Evolutionary conservation across 495 filamentous ascomycete species (phyloP), one percentile per base, ranked within the genome.

Genomic region (Annulohypoxylon maeteangense): DNA sequence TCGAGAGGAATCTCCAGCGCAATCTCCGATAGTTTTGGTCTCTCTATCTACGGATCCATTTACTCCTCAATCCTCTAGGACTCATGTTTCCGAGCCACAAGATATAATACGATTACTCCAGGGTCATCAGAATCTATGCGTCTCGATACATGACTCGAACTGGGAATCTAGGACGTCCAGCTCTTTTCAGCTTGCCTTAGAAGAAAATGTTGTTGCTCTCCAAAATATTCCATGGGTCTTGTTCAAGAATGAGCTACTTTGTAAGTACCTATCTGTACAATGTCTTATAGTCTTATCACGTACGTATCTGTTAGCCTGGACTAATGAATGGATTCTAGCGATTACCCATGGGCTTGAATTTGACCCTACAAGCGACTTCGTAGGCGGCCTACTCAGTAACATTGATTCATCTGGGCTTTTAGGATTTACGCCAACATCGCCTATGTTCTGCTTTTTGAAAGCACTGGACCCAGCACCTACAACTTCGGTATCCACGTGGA

Each of bases 161-260:
- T 5, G 3, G 5, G 20, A 36, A 8, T 14, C 36, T 12, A 25
- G 14, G 4, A 25, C 27, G 3, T 4, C 11, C 6, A 11, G 18
- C 5, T 7, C 14, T 23, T 36, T 67, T 1, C 31, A 54, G 22
- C 2, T 18, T n/a, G 55, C 47, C 44, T 32, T 58, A 36, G 27
- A 22, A 34, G 18, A 27, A 7, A 31, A 61, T 20, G 4, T 6
- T 5, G 1, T 36, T 45, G 42, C 45, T 25, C 45, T 67, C 10
- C 8, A 23, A 2, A 36, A 36, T 36, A 34, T 61, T 3, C 56
- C 65, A 4, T 67, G 45, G 56, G 42, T 61, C 10, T 18, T 40
- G 10, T 67, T 60, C 7, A 45, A 54, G 20, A 20, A 38, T 20
- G 20, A 2, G 3, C 25, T 54, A 1, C 3, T 61, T 7, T 54